These are phyloP conservation scores for Tilletia horrida DNA, from an alignment of 1,284 basidiomycete genomes.

Conservation along the genomic window DNA sequence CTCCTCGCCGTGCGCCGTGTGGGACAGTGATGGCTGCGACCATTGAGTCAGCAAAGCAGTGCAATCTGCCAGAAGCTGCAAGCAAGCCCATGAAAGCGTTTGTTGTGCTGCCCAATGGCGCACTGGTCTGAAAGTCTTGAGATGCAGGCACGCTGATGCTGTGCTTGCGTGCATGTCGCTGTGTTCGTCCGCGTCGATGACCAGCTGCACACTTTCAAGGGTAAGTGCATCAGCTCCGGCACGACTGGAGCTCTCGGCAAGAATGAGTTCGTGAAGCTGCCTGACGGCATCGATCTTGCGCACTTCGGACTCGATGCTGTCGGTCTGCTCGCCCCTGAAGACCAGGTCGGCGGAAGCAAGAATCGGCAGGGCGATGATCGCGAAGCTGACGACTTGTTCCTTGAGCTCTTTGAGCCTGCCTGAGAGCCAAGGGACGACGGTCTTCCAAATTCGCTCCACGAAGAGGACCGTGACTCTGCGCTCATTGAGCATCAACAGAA, in stretches of 20 bases:
- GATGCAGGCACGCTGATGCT: neutral
- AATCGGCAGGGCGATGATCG: neutral
- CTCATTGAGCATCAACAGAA: constrained; percentile 39
- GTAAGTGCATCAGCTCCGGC: neutral
- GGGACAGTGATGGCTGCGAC: neutral
- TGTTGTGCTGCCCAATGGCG: neutral
- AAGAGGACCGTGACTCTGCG: constrained; percentile 24
- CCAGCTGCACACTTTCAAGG: neutral
- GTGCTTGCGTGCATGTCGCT: neutral
- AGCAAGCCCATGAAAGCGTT: neutral
- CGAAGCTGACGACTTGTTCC: constrained; percentile 25
- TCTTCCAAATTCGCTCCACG: constrained; percentile 19
- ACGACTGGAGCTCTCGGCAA: neutral
- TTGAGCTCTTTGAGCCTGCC: constrained; percentile 38
- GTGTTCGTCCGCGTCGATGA: neutral
- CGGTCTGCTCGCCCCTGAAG: neutral
- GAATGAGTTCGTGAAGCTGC: neutral
- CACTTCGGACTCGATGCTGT: neutral
- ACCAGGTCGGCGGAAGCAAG: neutral
- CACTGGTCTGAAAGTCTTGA: neutral
- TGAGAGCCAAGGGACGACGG: constrained; percentile 28
- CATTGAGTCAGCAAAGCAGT: neutral
- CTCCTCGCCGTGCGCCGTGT: neutral
- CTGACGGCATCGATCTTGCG: neutral
- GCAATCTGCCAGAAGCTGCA: neutral